Base-by-base conservation (phyloP, 257 asterid genomes). In the Solanum stenotomum region DNA sequence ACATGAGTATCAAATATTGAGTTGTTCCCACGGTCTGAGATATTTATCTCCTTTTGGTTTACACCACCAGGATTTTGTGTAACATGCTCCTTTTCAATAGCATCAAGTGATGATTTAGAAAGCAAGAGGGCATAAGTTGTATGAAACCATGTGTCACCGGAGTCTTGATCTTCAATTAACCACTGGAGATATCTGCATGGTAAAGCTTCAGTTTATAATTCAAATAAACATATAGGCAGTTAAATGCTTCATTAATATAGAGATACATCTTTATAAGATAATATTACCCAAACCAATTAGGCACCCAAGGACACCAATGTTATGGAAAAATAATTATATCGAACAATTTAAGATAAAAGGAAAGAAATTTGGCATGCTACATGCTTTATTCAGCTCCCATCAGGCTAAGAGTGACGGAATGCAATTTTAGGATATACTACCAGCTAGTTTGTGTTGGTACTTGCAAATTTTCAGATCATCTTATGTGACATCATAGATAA, bases 121-220 rank as follows among this genome's bases (percentile, higher is more conserved):
- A 97, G 99, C 93, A 97, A 92, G 85, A 96, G 91, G 2, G 99
- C 98, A 86, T 96, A 97, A 87, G 94, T 91, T 14, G 98, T 97
- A 90, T 97, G 99, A 91, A 92, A 97, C 90, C 89, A 95, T 25
- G 92, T 63, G 84, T 95, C 98, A 79, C 93, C 98, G 70, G 95
- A 94, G 72, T 94, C 95, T 91, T 95, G 95, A 89, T 97, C 99
- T 92, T 97, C 99, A 87, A 96, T 97, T 91, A 97, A 89, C 99
- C 99, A 97, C 90, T 95, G 99, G 78, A 97, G 98, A 93, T 97
- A 97, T 91, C 99, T 97, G 96, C 88, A 92, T 52, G 34, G 16
- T 16, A 81, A 81, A 81, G 42, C 85, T 46, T 81, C 42, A 27
- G 68, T 8, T 81, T 79, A 79, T 27, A 5, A 81, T 81, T 81